Conservation (phyloP, 805 yeast genomes). For the Candida chilensis region DNA sequence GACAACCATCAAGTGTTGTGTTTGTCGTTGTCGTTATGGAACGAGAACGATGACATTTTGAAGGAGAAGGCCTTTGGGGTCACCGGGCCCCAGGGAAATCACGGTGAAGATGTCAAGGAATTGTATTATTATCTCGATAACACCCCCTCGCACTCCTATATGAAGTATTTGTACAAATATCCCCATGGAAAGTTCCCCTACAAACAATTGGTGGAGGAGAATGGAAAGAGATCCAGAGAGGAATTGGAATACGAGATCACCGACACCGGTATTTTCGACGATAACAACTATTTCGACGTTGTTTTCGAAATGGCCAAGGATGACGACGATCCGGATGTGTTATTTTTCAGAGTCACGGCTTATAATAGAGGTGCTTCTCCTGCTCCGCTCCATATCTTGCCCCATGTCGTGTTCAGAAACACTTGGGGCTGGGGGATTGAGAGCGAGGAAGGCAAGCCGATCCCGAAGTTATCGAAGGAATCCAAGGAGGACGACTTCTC, state of each 20-base stretch:
- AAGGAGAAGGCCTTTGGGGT: conserved; percentile 85
- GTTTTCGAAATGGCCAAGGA: conserved; percentile 87
- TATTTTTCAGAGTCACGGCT: conserved; percentile 79
- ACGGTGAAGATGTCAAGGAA: conserved; percentile 93
- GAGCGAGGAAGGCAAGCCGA: conserved; percentile 31
- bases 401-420: conserved; percentile 78
- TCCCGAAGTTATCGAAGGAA: conserved; percentile 37
- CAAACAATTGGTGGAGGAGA: conserved; percentile 59
- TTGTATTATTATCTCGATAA: conserved; percentile 79
- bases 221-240: conserved; percentile 50
- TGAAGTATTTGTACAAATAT: conserved; percentile 86
- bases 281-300: conserved; percentile 76
- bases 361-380: conserved; percentile 74
- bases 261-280: conserved; percentile 72
- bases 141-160: conserved; percentile 88
- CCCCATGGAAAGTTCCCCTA: conserved; percentile 87
- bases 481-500: conserved; percentile 30
- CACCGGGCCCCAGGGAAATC: conserved; percentile 91
- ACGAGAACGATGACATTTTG: conserved; percentile 75
- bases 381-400: conserved; percentile 84
- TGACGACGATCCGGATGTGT: conserved; percentile 70
- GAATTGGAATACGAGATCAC: conserved; percentile 75
- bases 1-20: conserved; percentile 76
- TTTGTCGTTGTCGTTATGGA: conserved; percentile 83
- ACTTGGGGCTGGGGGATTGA: conserved; percentile 88